Base-by-base conservation (phyloP, 345 rosid genomes). In the Rhodamnia argentea region DNA sequence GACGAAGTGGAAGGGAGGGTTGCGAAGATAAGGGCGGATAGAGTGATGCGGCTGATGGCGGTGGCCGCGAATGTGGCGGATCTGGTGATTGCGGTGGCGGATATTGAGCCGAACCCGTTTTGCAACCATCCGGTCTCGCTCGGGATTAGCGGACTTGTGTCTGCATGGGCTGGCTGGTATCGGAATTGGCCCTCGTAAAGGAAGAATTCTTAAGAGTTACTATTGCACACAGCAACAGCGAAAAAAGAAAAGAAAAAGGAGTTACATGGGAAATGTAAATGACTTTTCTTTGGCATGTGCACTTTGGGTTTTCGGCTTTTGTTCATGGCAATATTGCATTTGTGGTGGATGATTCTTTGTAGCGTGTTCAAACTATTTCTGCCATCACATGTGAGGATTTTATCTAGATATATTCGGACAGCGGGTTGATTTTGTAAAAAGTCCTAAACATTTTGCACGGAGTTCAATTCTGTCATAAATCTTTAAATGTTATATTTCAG, bases 101-200 rank as follows among this genome's bases (percentile, higher is more conserved):
- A 96, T 11, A 93, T 96, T 16, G 92, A 97, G 82, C 99, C 99
- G 1, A 96, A 97, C 83, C 99, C 98, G 4, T 94, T 95, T 52
- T 97, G 99, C 86, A 93, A 92, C 89, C 96, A 97, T 56, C 58
- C 92, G 13, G 86, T 96, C 60, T 91, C 96, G 56, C 94, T 96
- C 13, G 98, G 98, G 10, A 92, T 97, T 78, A 95, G 99, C 57
- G 99, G 99, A 20, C 89, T 96, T 88, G 99, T 97, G 82, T 96
- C 99, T 52, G 98, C 99, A 5, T 97, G 99, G 99, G 92, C 99
- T 10, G 99, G 99, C 76, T 97, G 99, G 99, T 97, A 97, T 84
- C 92, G 99, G 83, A 96, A 97, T 64, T 97, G 98, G 99, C 98
- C 98, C 9, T 93, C 95, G 0, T 96, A 60, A 87, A 54, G 7